Evolutionary conservation across 176 grass and related monocot species (phyloP).

Genomic region (Triticum dicoccoides): DNA sequence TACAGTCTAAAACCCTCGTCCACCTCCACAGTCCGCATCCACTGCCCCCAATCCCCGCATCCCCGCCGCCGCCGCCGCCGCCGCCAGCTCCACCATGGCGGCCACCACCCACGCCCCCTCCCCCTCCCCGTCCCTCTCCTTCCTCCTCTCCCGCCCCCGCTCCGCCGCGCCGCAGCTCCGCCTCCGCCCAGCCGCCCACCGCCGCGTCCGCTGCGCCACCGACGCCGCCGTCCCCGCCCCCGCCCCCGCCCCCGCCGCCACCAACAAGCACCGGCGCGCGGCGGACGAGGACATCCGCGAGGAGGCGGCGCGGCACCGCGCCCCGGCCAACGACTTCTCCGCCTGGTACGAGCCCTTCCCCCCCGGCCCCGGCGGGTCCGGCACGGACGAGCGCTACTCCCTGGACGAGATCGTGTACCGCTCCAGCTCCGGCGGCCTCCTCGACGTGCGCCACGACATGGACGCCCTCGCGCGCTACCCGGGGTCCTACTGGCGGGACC

Average conservation of each 20-base stretch:
- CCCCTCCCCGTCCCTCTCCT: slow-evolving; percentile 49
- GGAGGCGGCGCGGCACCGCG: slow-evolving; percentile 64
- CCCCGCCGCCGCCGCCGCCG: slow-evolving; percentile 32
- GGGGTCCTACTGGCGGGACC: slow-evolving; percentile 81
- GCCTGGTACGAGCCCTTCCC: slow-evolving; percentile 79
- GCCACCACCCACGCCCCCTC: slow-evolving; percentile 33
- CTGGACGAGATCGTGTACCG: slow-evolving; percentile 96
- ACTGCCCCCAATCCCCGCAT: slow-evolving; percentile 13
- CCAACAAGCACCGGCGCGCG: slow-evolving; percentile 53
- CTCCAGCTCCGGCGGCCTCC: slow-evolving; percentile 72
- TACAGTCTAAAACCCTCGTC: slow-evolving; percentile 19
- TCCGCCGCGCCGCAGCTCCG: slow-evolving; percentile 2
- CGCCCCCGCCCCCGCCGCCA: neutral
- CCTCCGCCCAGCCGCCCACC: neutral
- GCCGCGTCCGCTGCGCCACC: slow-evolving; percentile 37
- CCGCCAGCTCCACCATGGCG: slow-evolving; percentile 51
- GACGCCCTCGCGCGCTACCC: slow-evolving; percentile 54
- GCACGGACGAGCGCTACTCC: slow-evolving; percentile 68
- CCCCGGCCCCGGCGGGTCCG: slow-evolving; percentile 10
- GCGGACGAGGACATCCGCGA: slow-evolving; percentile 88
- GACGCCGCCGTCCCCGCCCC: slow-evolving; percentile 13
- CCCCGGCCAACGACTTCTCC: slow-evolving; percentile 43
- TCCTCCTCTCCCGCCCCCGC: slow-evolving; percentile 38
- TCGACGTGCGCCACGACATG: slow-evolving; percentile 92
- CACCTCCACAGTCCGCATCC: neutral